A percentile compares a stretch with the other conserved stretches of the same genome.
Conservation (phyloP, 148 eudicot genomes). For the Heliosperma pusillum region DNA sequence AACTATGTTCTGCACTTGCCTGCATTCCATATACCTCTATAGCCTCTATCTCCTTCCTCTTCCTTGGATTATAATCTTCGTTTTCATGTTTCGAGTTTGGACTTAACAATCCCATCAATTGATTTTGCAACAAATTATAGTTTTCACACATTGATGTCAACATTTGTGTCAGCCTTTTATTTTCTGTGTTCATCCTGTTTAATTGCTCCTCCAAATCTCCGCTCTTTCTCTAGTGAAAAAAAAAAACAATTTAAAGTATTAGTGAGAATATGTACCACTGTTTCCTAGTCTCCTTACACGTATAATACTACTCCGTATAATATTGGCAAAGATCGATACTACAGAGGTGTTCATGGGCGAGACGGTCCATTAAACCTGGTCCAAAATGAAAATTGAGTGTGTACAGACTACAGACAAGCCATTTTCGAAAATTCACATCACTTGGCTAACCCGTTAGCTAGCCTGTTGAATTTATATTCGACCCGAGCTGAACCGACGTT, state of each 20-base stretch:
- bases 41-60: conserved; percentile 18
- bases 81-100: conserved; percentile 17
- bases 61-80: conserved; percentile 13
- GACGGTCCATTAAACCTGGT: no score
- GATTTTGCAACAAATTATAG: conserved; percentile 25
- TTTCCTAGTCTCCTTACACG: background rate
- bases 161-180: conserved; percentile 30
- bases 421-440: no score
- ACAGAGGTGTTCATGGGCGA: no score
- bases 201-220: conserved; percentile 24
- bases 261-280: background rate
- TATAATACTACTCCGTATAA: background rate
- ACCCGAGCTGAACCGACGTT: no score
- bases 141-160: conserved; percentile 25
- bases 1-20: conserved; percentile 26
- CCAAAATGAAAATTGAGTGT: no score
- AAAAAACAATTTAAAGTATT: background rate
- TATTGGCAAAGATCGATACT: no score
- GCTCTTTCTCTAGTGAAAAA: conserved; percentile 8
- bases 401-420: no score
- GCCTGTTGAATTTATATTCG: no score
- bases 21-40: conserved; percentile 2
- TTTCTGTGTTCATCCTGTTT: conserved; percentile 25
- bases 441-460: no score
- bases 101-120: conserved; percentile 15